Evolutionary conservation across 306 rosid genomes (phyloP).

Genomic region (Carpinus viminea): DNA sequence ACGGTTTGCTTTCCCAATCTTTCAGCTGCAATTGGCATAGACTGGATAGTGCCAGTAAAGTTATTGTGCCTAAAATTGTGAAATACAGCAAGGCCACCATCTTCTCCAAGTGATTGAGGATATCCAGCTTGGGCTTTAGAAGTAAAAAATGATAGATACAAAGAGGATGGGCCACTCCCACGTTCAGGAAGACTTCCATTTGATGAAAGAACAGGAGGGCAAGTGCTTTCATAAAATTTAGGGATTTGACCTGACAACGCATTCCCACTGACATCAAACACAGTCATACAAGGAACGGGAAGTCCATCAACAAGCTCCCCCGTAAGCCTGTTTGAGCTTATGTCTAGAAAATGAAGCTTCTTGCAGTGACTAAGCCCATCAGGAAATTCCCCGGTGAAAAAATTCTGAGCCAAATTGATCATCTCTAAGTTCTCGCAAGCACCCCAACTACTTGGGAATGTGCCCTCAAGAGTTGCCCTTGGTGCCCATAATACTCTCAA

Average conservation of each 20-base stretch:
- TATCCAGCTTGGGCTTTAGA: constrained; percentile 40
- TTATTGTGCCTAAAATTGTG: constrained; percentile 78
- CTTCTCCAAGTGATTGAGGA: constrained; percentile 29
- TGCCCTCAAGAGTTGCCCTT: constrained; percentile 66
- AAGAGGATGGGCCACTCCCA: constrained; percentile 20
- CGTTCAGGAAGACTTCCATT: constrained; percentile 32
- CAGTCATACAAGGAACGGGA: constrained; percentile 68
- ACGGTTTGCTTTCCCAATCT: constrained; percentile 43
- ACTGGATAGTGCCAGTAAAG: constrained; percentile 48
- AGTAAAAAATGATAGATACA: constrained; percentile 54
- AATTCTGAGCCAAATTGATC: constrained; percentile 77
- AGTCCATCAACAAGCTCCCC: constrained; percentile 60
- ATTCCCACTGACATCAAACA: constrained; percentile 80
- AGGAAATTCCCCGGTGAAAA: constrained; percentile 61
- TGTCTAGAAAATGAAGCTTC: constrained; percentile 67
- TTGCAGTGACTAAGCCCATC: constrained; percentile 53
- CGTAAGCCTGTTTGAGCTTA: constrained; percentile 62
- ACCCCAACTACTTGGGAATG: constrained; percentile 63
- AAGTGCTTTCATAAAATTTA: constrained; percentile 29
- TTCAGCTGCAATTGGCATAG: constrained; percentile 62
- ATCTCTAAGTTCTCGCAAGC: constrained; percentile 67
- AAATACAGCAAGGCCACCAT: constrained; percentile 35
- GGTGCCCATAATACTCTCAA: constrained; percentile 87
- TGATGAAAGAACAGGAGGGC: constrained; percentile 37
- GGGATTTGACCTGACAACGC: constrained; percentile 67